Evolutionary conservation across 2,329 filamentous ascomycete genomes (phyloP), one percentile per base, ranked within the genome.

Genomic region (Cordyceps militaris): DNA sequence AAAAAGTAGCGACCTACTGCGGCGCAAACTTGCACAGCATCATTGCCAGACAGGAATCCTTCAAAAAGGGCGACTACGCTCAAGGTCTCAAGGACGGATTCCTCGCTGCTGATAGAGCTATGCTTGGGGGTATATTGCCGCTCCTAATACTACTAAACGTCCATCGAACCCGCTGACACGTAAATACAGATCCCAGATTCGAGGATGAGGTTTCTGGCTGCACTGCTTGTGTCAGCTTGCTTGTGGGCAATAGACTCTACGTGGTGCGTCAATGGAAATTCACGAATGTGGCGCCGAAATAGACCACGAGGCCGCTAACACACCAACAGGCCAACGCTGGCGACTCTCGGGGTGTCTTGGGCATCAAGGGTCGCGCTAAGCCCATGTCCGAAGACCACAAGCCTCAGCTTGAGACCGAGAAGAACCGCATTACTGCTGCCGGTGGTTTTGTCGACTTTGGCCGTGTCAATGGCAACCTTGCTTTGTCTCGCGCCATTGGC

Each of bases 301-400:
- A 5, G 13, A 19, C 36, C 40, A 40, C n/a, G 21, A 24, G 11
- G 1, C 55, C 59, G 30, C 19, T 57, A 56, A 67, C 54, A 42
- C 47, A 57, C 42, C 26, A 57, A 56, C 65, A 99, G 94, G 94
- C 91, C 68, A 99, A 99, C 72, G 91, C 94, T 62, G 94, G 94
- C 70, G 94, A 99, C 73, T 99, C 94, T 62, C 86, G 94, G 78
- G 90, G 88, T 69, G 94, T 99, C 26, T 77, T 99, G 63, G 94
- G 94, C 66, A 91, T 99, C 69, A 99, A 97, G 78, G 94, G 94
- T 64, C 85, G 94, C 67, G 94, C 94, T 65, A 99, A 97, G 78
- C 94, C 94, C 54, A 81, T 99, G 60, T 99, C 94, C n/a, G 96
- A 96, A 70, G 94, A 99, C 73, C 94, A 99, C 80, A 99, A 99